These are phyloP conservation scores for Exophiala bonariae DNA, from an alignment of 2,329 filamentous ascomycete genomes.

Conservation along the genomic window DNA sequence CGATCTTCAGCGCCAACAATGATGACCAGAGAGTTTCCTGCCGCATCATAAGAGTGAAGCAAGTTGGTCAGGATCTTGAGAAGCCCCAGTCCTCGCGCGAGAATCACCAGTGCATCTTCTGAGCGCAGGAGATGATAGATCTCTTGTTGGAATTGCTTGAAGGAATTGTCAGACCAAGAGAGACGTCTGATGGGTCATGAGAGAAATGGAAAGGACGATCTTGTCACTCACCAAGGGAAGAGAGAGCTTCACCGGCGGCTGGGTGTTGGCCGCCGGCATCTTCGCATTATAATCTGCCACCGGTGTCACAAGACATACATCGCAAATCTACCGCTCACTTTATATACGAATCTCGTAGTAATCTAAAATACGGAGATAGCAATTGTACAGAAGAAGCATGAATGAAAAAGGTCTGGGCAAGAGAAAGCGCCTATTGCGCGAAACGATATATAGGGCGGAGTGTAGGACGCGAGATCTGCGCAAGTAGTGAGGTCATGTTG, in stretches of 20 bases:
- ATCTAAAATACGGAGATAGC: too few relatives aligned
- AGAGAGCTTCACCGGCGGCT: slow-evolving; percentile 61
- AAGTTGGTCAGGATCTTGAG: slow-evolving; percentile 93
- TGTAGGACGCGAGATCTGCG: too few relatives aligned
- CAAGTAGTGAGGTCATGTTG: too few relatives aligned
- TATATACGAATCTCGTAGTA: too few relatives aligned
- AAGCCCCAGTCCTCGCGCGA: slow-evolving; percentile 88
- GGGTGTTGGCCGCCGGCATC: slow-evolving; percentile 44
- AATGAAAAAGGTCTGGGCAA: too few relatives aligned
- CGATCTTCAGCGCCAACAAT: slow-evolving; percentile 86
- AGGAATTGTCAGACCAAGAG: neutral
- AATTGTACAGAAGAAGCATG: too few relatives aligned
- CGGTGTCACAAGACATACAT: too few relatives aligned
- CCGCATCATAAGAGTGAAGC: slow-evolving; percentile 93
- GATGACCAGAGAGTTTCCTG: slow-evolving; percentile 88
- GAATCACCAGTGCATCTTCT: slow-evolving; percentile 90
- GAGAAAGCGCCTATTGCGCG: too few relatives aligned
- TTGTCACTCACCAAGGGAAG: slow-evolving; percentile 54
- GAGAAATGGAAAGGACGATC: too few relatives aligned
- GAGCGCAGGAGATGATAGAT: slow-evolving; percentile 86
- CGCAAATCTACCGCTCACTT: too few relatives aligned
- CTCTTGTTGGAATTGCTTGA: slow-evolving; percentile 83
- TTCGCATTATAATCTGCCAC: slow-evolving; percentile 24
- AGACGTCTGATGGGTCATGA: too few relatives aligned
- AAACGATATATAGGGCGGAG: too few relatives aligned